These are phyloP conservation scores for Selenicereus undatus DNA, from an alignment of 148 eudicot genomes.

Conservation along the genomic window DNA sequence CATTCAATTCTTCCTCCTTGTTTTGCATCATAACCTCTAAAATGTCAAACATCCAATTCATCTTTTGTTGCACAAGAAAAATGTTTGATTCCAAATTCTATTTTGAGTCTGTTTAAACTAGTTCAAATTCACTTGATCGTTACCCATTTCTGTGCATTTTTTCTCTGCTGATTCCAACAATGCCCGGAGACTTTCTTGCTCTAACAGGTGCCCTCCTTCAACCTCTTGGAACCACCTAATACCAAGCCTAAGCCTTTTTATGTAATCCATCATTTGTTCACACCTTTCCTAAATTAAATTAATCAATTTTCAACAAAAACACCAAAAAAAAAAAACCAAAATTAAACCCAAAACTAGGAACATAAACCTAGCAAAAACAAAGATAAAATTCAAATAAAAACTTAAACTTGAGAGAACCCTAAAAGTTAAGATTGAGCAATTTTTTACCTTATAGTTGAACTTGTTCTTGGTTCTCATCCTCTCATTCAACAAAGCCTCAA, in stretches of 20 bases:
- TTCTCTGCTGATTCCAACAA: slow-evolving; percentile 58
- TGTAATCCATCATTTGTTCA: slow-evolving; percentile 85
- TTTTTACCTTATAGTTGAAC: slow-evolving; percentile 62
- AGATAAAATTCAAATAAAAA: slow-evolving; percentile 3
- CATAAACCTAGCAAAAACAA: not conserved
- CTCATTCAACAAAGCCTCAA: slow-evolving; percentile 73
- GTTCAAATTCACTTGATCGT: slow-evolving; percentile 15
- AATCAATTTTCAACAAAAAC: slow-evolving; percentile 17
- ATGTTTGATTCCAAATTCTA: too few relatives aligned
- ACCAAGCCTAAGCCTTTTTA: slow-evolving; percentile 73
- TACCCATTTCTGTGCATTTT: slow-evolving; percentile 76
- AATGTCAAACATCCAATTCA: slow-evolving; percentile 17
- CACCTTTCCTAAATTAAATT: slow-evolving; percentile 68
- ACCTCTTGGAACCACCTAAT: slow-evolving; percentile 87
- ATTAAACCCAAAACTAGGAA: not conserved
- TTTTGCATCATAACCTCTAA: slow-evolving; percentile 72
- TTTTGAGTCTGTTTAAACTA: not conserved
- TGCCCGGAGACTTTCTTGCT: slow-evolving; percentile 61
- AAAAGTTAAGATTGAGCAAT: not conserved
- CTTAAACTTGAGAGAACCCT: not conserved
- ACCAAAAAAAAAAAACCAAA: not conserved
- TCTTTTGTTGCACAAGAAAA: slow-evolving; percentile 7
- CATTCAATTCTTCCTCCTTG: slow-evolving; percentile 87
- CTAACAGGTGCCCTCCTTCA: slow-evolving; percentile 60
- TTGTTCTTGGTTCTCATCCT: slow-evolving; percentile 78